These are phyloP conservation scores for Arxiozyma heterogenica DNA, from an alignment of 1,139 yeast species.

Conservation along the genomic window DNA sequence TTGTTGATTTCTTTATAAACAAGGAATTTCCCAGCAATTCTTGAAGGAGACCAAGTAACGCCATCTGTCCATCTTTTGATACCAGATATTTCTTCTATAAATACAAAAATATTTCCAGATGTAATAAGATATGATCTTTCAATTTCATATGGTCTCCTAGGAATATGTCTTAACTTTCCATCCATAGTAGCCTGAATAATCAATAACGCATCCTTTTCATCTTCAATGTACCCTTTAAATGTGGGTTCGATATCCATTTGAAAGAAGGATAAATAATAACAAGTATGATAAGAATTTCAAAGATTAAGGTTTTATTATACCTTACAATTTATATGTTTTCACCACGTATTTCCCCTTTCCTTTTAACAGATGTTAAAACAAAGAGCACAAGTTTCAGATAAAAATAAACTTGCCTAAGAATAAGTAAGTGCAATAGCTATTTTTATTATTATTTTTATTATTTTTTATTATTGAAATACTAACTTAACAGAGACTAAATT, in stretches of 20 bases:
- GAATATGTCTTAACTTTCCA: slow-evolving; percentile 53
- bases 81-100: slow-evolving; percentile 72
- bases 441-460: no score
- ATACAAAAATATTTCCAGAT: slow-evolving; percentile 78
- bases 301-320: no score
- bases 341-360: neutral
- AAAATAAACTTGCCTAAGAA: no score
- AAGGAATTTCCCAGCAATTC: slow-evolving; percentile 74
- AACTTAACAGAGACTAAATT: neutral
- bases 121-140: slow-evolving; percentile 59
- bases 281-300: no score
- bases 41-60: slow-evolving; percentile 81
- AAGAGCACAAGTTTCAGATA: neutral
- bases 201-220: slow-evolving; percentile 74
- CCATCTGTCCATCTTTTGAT: slow-evolving; percentile 95
- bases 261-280: neutral
- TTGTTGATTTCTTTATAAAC: slow-evolving; percentile 70
- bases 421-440: neutral
- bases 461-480: neutral
- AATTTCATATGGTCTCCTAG: slow-evolving; percentile 73
- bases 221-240: slow-evolving; percentile 66
- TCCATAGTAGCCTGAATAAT: slow-evolving; percentile 72
- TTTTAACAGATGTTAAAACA: neutral
- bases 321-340: neutral
- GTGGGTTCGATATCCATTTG: slow-evolving; percentile 43